phyloP scores from a whole-genome alignment of 75 land plant species.

The Cunninghamia lanceolata region DNA sequence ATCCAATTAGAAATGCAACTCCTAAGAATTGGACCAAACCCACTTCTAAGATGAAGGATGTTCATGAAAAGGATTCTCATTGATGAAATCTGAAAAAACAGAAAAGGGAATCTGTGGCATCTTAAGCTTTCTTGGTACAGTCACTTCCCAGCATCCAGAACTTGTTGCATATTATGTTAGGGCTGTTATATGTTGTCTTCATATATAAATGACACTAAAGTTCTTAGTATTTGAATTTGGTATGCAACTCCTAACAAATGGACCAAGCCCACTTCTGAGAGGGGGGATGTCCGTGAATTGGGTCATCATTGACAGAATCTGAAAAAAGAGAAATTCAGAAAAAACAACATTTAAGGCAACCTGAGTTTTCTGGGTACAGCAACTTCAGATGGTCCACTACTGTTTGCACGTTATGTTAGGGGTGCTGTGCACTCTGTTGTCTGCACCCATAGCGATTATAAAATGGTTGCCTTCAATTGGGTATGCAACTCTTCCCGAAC shows the following conservation, averaged over 20 bases:
- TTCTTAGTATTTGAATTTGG: neutral
- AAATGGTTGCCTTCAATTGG: neutral
- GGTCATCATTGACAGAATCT: neutral
- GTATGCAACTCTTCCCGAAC: neutral
- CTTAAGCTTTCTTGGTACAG: neutral
- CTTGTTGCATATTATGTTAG: neutral
- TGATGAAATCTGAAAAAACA: neutral
- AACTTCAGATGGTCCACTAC: neutral
- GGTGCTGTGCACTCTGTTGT: neutral
- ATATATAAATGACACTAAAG: constrained; percentile 4
- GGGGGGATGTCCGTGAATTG: neutral
- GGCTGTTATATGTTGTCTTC: neutral
- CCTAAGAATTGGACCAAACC: neutral
- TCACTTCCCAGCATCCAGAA: neutral
- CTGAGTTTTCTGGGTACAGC: neutral
- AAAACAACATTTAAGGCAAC: neutral
- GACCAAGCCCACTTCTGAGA: neutral
- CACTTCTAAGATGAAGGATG: neutral
- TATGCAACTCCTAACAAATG: neutral
- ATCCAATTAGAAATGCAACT: neutral
- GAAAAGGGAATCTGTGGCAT: neutral
- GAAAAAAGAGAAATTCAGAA: neutral
- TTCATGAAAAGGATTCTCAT: neutral
- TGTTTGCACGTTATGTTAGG: neutral
- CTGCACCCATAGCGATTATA: neutral